Evolutionary conservation across 352 stramenopile genomes (phyloP).

Genomic region (Globisporangium alternatum): DNA sequence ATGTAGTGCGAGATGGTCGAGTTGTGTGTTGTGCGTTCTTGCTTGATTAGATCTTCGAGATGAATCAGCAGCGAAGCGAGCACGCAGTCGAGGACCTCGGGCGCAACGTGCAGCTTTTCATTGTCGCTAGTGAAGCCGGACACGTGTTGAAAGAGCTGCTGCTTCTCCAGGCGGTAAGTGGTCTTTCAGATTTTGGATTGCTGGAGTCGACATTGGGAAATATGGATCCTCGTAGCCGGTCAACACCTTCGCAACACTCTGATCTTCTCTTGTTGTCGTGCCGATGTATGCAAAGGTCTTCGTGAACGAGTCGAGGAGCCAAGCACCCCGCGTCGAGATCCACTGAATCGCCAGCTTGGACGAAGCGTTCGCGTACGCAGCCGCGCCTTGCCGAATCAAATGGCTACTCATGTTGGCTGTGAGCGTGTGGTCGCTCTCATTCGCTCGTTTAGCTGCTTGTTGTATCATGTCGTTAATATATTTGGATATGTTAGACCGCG

Average conservation of each 20-base stretch:
- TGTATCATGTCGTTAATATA: too few species aligned
- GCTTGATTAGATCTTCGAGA: not conserved
- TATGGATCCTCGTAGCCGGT: not conserved
- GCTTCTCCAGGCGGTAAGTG: not conserved
- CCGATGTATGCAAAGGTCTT: slow-evolving; percentile 12
- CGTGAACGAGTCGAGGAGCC: slow-evolving; percentile 8
- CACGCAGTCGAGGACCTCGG: not conserved
- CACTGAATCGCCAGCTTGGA: slow-evolving; percentile 5
- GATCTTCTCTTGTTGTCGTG: slow-evolving; percentile 8
- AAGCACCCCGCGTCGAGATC: slow-evolving; percentile 12
- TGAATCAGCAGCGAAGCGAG: not conserved
- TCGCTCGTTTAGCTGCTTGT: too few species aligned
- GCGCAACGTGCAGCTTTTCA: not conserved
- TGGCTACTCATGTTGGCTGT: not conserved
- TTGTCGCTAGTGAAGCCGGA: not conserved
- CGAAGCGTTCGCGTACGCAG: not conserved
- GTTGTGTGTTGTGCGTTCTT: not conserved
- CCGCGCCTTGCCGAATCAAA: not conserved
- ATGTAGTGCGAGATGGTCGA: not conserved
- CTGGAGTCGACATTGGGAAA: not conserved
- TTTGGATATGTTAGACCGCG: too few species aligned
- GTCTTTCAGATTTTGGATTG: not conserved
- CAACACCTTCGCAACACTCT: not conserved
- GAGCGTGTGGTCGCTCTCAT: too few species aligned
- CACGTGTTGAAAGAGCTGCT: not conserved